These are phyloP conservation scores for Gnomoniopsis sp. DNA, from an alignment of 2,329 filamentous ascomycete species.

Conservation along the genomic window DNA sequence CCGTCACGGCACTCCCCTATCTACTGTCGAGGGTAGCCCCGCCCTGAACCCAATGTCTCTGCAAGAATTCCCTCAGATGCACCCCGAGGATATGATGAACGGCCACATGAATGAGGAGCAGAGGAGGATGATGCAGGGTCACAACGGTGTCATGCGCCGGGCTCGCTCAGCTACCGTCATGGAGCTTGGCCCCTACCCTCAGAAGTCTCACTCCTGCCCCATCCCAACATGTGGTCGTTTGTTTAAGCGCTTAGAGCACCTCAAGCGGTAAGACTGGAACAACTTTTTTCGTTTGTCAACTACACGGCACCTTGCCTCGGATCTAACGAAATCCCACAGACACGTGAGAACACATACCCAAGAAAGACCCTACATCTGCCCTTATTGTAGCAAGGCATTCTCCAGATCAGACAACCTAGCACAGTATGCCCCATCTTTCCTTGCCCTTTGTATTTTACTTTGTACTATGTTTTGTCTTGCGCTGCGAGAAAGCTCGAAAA, in stretches of 20 bases:
- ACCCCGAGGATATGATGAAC: conserved; percentile 58
- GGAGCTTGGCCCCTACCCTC: conserved; percentile 93
- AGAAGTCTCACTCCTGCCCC: conserved; percentile 98
- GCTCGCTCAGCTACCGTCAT: conserved; percentile 93
- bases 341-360: conserved; percentile 99
- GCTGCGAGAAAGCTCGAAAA: conserved; percentile 26
- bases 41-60: conserved; percentile 67
- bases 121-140: conserved; percentile 66
- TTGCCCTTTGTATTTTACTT: conserved; percentile 24
- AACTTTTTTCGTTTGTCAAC: conserved; percentile 36
- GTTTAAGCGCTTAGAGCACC: conserved; percentile 98
- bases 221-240: conserved; percentile 95
- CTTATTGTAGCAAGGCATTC: conserved; percentile 97
- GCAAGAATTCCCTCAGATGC: conserved; percentile 64
- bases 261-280: conserved; percentile 80
- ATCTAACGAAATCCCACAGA: conserved; percentile 58
- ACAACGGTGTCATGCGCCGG: conserved; percentile 76
- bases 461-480: conserved; percentile 29
- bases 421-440: conserved; percentile 65
- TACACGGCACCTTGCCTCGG: conserved; percentile 34
- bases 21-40: conserved; percentile 78
- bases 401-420: conserved; percentile 98
- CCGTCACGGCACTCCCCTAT: conserved; percentile 84
- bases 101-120: conserved; percentile 60
- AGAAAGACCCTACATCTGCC: conserved; percentile 97